Evolutionary conservation across 1,284 basidiomycete species (phyloP), one percentile per base, ranked within the genome.

Genomic region (Apiotrichum sp.): DNA sequence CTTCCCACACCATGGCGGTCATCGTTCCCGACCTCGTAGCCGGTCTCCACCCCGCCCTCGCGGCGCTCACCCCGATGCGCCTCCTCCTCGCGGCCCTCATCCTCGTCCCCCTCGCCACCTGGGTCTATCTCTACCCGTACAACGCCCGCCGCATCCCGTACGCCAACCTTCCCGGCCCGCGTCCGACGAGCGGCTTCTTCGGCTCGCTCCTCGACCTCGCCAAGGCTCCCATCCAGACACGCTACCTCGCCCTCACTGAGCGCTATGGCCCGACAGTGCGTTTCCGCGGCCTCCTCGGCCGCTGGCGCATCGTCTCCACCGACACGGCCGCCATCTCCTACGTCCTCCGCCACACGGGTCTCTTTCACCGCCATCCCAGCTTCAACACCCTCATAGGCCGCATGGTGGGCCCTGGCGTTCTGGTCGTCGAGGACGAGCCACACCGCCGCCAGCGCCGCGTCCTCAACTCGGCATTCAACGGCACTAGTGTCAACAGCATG

Each of bases 281-380:
- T 8, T 67, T 67, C 55, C 59, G 59, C 33, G 56, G 61, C 10
- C 31, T 70, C 14, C 56, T 71, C 16, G 65, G 64, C 35, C 34
- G 36, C 5, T 62, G 58, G 41, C 75, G 84, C 16, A 77, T 87
- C 52, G 77, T 84, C 72, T 83, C 83, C 14, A 81, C 79, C 41
- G 86, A 87, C 69, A 80, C 81, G 0, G 72, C 77, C 31, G 84
- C 86, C 0, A 71, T 87, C 32, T 77, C 80, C 4, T 80, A 86
- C 60, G 82, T 88, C 51, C 79, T 87, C 50, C 75, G 77, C 11
- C 79, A 81, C 55, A 79, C 82, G 4, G 83, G 86, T 64, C 78
- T 80, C 40, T 87, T 83, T 66, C 84, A 83, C 22, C 87, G 87
- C 66, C 84, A 86, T 1, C 79, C 82, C 46, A 82, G 84, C 56